Base-by-base conservation (phyloP, 164 flowering plant species). In the Aristolochia contorta region DNA sequence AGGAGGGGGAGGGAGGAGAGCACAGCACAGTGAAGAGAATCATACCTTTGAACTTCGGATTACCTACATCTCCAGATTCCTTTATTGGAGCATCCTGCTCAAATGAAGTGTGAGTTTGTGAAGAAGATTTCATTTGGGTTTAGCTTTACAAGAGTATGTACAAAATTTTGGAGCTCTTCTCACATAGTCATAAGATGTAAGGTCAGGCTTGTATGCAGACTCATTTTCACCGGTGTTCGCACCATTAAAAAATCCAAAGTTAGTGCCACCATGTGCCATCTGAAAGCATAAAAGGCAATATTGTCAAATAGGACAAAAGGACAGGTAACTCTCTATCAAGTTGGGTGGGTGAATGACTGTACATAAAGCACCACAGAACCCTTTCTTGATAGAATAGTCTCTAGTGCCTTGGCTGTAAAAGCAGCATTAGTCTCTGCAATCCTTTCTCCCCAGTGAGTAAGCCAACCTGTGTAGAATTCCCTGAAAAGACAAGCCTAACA, bases 261-360 rank as follows among this genome's bases (percentile, higher is more conserved):
- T 93, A 65, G 97, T 90, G 64, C 99, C 99, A 74, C 99, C 99
- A 77, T 93, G 97, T 46, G 82, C 99, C 99, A 93, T 93, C 99
- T 93, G 76, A n/a, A 75, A 70, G 33, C 27, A n/a, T 47, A 21
- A 65, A 27, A 63, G 37, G 15, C 45, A 8, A 63, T 19, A 67
- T 70, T 24, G 41, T 47, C 27, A 53, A 62, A 30, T 60, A 47
- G 18, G 18, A 20, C 41, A 52, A 30, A 67, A 45, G 51, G n/a
- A 27, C 51, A 37, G 9, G 13, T 22, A 12, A 61, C 63, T 57
- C 61, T 60, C 46, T 54, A 55, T 22, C 59, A 48, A 63, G 45
- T 21, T 65, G 46, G n/a, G 47, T 12, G 55, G 69, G 47, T 52
- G 53, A 32, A 64, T 37, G 25, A 62, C 47, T 82, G 69, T 82